Evolutionary conservation across 2,329 filamentous ascomycete genomes (phyloP).

Genomic region (Helicocarpus griseus): DNA sequence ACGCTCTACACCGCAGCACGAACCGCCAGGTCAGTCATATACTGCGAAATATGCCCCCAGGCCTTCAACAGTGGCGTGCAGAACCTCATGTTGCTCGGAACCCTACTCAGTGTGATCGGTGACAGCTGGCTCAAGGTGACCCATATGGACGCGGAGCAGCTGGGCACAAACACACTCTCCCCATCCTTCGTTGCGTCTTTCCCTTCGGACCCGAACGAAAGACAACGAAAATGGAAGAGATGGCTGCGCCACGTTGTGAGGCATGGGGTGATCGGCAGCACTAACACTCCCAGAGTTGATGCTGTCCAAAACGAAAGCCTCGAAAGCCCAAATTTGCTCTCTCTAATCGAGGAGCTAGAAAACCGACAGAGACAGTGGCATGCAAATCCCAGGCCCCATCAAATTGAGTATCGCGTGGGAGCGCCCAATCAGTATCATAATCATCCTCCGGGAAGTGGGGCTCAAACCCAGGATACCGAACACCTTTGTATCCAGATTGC

Average conservation of each 20-base stretch:
- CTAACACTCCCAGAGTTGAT: constrained; percentile 15
- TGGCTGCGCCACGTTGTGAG: constrained; percentile 32
- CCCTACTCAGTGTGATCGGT: constrained; percentile 34
- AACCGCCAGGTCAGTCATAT: constrained; percentile 33
- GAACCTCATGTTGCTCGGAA: constrained; percentile 39
- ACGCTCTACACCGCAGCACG: constrained; percentile 34
- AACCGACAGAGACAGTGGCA: constrained; percentile 35
- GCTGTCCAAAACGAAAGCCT: constrained; percentile 19
- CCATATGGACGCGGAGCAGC: constrained; percentile 24
- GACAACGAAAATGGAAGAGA: constrained; percentile 23
- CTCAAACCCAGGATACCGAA: constrained; percentile 10
- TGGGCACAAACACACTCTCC: constrained; percentile 27
- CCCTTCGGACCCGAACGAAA: constrained; percentile 18
- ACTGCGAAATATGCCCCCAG: constrained; percentile 33
- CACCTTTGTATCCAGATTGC: constrained; percentile 19
- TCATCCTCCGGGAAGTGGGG: constrained; percentile 1
- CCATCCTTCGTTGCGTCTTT: constrained; percentile 21
- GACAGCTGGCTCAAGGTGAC: constrained; percentile 36
- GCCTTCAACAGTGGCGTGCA: constrained; percentile 33
- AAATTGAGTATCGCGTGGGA: not conserved
- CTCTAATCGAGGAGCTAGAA: constrained; percentile 32
- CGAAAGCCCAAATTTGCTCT: constrained; percentile 25
- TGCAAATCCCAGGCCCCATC: constrained; percentile 6
- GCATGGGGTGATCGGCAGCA: constrained; percentile 26
- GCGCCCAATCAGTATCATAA: not conserved